phyloP scores from a whole-genome alignment of 2,329 filamentous ascomycete species.

The Penicillium sp. region DNA sequence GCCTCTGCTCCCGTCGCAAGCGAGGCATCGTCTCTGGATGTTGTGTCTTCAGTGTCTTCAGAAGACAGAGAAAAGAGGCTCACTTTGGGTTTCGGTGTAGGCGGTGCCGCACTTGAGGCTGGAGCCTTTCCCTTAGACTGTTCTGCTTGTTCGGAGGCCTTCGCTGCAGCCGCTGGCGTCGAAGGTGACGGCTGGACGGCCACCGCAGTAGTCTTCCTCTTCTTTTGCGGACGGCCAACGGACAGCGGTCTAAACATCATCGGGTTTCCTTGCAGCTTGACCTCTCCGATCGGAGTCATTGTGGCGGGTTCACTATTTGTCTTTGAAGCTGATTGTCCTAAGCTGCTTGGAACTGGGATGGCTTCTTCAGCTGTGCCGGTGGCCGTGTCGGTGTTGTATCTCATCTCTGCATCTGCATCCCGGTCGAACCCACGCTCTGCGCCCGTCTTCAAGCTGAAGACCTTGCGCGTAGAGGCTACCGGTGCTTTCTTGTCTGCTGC shows the following conservation, averaged over 20 bases:
- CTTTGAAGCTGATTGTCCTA: conserved; percentile 8
- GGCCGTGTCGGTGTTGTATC: conserved; percentile 30
- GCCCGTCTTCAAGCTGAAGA: conserved; percentile 80
- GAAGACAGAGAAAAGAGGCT: conserved; percentile 49
- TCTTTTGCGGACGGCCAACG: conserved; percentile 74
- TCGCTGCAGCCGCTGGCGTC: conserved; percentile 9
- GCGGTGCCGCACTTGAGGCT: conserved; percentile 22
- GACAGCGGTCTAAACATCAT: conserved; percentile 90
- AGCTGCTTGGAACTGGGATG: conserved; percentile 32
- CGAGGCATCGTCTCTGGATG: conserved; percentile 10
- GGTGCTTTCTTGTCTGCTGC: conserved; percentile 36
- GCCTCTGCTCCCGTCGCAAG: conserved; percentile 32
- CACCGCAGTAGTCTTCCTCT: conserved; percentile 60
- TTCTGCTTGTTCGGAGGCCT: conserved; percentile 13
- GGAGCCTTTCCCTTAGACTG: conserved; percentile 22
- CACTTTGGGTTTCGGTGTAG: conserved; percentile 46
- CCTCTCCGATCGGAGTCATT: conserved; percentile 33
- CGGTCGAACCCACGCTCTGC: conserved; percentile 80
- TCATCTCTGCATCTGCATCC: conserved; percentile 51
- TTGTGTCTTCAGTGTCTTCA: conserved; percentile 33
- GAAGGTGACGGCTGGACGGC: conserved; percentile 23
- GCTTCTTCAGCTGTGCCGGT: conserved; percentile 41
- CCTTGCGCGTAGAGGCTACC: conserved; percentile 53
- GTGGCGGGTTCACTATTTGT: conserved; percentile 11
- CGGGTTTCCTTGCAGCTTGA: conserved; percentile 71